Conservation (phyloP, 75 land plant species). For the Ceratopteris richardii region DNA sequence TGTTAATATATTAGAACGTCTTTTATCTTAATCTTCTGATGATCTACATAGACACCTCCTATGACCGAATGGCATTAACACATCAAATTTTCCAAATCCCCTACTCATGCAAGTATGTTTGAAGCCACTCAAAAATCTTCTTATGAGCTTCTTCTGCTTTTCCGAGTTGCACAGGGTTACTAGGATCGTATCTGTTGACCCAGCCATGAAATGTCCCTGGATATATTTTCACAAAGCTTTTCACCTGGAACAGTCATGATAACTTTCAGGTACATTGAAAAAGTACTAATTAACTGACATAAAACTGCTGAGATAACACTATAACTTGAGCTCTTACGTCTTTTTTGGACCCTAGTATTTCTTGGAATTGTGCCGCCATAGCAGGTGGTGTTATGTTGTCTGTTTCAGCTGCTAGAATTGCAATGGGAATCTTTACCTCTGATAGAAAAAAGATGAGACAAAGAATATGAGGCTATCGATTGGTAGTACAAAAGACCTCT, state of each 20-base stretch:
- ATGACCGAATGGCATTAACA: too few species aligned
- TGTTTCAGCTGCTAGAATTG: constrained; percentile 34
- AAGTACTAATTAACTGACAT: neutral
- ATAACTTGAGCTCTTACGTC: too few species aligned
- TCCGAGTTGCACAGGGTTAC: constrained; percentile 29
- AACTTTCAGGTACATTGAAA: too few species aligned
- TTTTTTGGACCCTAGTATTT: constrained; percentile 11
- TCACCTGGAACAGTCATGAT: constrained; percentile 53
- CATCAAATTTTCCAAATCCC: too few species aligned
- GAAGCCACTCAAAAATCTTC: constrained; percentile 53
- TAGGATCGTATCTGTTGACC: constrained; percentile 41
- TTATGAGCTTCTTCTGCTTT: constrained; percentile 54
- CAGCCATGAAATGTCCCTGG: constrained; percentile 47
- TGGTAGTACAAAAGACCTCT: too few species aligned
- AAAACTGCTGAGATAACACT: too few species aligned
- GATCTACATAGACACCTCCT: too few species aligned
- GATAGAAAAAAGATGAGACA: constrained; percentile 5
- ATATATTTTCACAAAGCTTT: constrained; percentile 36
- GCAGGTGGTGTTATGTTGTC: constrained; percentile 20
- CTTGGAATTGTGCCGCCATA: constrained; percentile 13
- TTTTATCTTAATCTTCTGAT: too few species aligned
- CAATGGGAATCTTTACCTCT: constrained; percentile 27
- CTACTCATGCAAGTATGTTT: constrained; percentile 30
- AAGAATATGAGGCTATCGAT: neutral
- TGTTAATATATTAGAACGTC: too few species aligned